phyloP scores from a whole-genome alignment of 345 rosid species.

The Eucalyptus victrix region DNA sequence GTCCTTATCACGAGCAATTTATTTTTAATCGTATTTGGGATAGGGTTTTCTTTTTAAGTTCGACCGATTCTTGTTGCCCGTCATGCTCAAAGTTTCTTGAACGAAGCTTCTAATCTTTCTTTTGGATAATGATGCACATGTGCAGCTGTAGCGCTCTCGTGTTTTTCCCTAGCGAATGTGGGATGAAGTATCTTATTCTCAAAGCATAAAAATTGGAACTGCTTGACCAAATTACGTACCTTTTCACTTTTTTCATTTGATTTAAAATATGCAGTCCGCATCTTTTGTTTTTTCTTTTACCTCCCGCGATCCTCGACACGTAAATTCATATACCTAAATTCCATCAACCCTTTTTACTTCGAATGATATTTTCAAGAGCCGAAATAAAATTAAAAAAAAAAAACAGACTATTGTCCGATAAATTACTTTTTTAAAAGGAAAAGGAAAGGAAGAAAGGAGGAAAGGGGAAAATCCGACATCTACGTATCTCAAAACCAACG shows the following conservation, averaged over 20 bases:
- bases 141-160: not conserved
- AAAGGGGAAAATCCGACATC: not conserved
- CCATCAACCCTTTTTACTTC: too few species aligned
- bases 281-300: too few species aligned
- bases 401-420: too few species aligned
- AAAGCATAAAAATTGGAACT: not conserved
- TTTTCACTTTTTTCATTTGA: not conserved
- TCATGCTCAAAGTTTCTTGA: fast-evolving
- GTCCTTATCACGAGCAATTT: not conserved
- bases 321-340: not conserved
- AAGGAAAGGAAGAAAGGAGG: too few species aligned
- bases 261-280: too few species aligned
- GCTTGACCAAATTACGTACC: not conserved
- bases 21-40: not conserved
- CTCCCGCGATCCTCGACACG: not conserved
- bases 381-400: too few species aligned
- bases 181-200: not conserved
- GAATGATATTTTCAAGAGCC: too few species aligned
- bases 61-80: fast-evolving
- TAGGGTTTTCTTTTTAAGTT: not conserved
- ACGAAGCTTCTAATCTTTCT: too few species aligned
- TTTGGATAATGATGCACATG: not conserved
- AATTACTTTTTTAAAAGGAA: too few species aligned
- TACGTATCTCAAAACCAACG: not conserved
- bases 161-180: not conserved